Base-by-base conservation (phyloP, 164 flowering plant species). In the Kingdonia uniflora region DNA sequence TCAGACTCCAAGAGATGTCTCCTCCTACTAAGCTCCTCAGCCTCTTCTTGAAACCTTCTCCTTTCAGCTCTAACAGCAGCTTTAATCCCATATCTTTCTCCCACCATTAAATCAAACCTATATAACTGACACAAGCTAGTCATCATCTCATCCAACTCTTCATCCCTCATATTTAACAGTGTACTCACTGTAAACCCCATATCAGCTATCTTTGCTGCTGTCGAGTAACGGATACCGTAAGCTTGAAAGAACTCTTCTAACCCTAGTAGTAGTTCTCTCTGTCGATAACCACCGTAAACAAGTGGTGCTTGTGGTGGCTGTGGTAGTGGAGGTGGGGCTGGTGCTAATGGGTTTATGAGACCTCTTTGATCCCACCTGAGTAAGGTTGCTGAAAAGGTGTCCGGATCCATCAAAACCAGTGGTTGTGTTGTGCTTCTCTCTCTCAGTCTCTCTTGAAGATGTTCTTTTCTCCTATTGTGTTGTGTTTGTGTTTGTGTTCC, bases 141-240 rank as follows among this genome's bases (percentile, higher is more conserved):
- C 92, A 89, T 89, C 96, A 94, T 89, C 19, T 87, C 96, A 46
- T 89, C 99, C 6, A 94, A 73, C 80, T 94, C 97, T 21, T 78
- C 92, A 39, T 94, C 99, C 51, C 62, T 84, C 99, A 94, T 94
- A 64, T 82, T 79, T 64, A 89, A 15, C 0, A 89, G 81, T 0
- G 99, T 89, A 65, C 68, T 94, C 42, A 71, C 89, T 0, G 99
- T 94, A 70, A 94, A 86, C 15, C 99, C 99, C 20, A 94, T 66
- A 77, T 89, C 99, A 14, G 82, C 92, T 50, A 94, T 83, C 71
- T 80, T 89, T 13, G 86, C 86, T 5, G 84, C 84, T 22, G 97
- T 94, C 72, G 68, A 74, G 68, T 82, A 85, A 19, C 96, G 66
- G 23, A 94, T 69, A 0, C 99, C 96, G 49, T 82, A 94, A 3